These are phyloP conservation scores for Beauveria pseudobassiana DNA, from an alignment of 2,329 filamentous ascomycete species.

Conservation along the genomic window DNA sequence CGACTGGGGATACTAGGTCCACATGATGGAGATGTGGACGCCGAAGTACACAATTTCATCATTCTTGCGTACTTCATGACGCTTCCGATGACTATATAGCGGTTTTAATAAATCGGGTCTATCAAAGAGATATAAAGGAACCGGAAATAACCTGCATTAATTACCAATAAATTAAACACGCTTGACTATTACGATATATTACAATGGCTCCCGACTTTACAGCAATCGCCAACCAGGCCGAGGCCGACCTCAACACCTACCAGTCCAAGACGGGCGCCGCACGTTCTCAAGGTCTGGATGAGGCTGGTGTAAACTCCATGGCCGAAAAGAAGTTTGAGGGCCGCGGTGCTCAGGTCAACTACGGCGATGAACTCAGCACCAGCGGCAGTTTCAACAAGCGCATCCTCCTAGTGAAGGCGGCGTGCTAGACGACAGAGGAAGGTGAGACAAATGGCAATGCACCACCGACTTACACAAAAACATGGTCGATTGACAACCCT, in stretches of 20 bases:
- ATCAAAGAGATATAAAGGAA: background rate
- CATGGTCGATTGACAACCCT: background rate
- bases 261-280: conserved; percentile 39
- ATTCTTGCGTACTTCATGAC: conserved; percentile 1
- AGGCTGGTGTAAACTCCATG: conserved; percentile 34
- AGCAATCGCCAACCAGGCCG: conserved; percentile 37
- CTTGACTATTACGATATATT: background rate
- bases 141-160: background rate
- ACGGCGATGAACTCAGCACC: conserved; percentile 37
- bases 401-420: conserved; percentile 39
- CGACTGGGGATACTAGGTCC: background rate
- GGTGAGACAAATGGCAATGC: conserved; percentile 22
- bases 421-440: conserved; percentile 34
- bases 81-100: background rate
- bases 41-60: background rate
- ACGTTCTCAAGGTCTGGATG: conserved; percentile 30
- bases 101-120: background rate
- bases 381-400: conserved; percentile 38
- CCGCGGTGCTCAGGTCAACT: conserved; percentile 30
- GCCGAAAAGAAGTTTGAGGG: conserved; percentile 34
- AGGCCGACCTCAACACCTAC: conserved; percentile 41
- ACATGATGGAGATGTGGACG: background rate
- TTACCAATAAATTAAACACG: background rate
- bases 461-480: no score
- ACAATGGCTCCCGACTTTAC: conserved; percentile 25